Evolutionary conservation across 306 rosid genomes (phyloP).

Genomic region (Begonia fuchsioides): DNA sequence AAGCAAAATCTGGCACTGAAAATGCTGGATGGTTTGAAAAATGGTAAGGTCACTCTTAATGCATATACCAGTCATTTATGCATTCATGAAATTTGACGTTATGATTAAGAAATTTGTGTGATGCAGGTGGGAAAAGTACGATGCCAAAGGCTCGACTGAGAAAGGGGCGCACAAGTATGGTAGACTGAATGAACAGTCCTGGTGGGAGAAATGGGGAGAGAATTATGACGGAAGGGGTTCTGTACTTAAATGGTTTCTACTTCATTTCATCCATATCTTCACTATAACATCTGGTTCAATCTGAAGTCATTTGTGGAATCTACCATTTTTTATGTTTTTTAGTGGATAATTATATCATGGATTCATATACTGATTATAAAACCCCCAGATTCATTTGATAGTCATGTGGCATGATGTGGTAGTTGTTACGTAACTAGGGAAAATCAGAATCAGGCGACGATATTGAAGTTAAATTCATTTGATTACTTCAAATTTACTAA

Average conservation of each 20-base stretch:
- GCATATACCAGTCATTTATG: neutral
- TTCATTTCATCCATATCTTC: constrained; percentile 9
- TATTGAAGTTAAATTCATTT: no score
- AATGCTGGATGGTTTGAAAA: constrained; percentile 98
- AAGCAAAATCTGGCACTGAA: constrained; percentile 90
- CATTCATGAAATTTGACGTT: constrained; percentile 1
- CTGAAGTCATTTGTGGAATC: no score
- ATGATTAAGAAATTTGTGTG: constrained; percentile 10
- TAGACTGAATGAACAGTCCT: constrained; percentile 89
- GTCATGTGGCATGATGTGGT: neutral
- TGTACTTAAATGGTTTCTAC: constrained; percentile 81
- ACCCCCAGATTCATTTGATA: neutral
- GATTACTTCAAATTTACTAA: no score
- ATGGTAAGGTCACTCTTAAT: constrained; percentile 43
- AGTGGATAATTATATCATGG: neutral
- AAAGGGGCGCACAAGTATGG: constrained; percentile 96
- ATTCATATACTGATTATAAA: no score
- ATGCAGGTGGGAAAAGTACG: constrained; percentile 94
- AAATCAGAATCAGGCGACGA: no score
- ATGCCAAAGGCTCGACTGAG: constrained; percentile 98
- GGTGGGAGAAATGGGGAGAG: constrained; percentile 99
- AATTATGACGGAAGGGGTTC: constrained; percentile 94
- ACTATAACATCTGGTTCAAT: no score
- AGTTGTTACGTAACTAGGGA: no score
- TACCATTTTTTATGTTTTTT: neutral